Conservation (phyloP, 306 rosid species). For the Lathyrus sativus region DNA sequence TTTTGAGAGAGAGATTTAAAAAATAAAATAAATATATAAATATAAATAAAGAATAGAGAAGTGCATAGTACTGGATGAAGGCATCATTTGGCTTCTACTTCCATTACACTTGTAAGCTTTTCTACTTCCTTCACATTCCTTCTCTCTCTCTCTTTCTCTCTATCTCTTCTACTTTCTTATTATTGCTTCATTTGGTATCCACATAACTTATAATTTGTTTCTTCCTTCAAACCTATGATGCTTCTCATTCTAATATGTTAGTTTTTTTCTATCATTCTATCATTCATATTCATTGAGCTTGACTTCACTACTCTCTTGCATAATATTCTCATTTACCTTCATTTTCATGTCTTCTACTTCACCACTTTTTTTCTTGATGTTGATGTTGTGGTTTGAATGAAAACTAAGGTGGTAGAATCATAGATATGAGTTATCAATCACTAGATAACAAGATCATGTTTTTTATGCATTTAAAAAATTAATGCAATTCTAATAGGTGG, state of each 20-base stretch:
- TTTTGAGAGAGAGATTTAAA: background rate
- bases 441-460: background rate
- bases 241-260: slow-evolving; percentile 28
- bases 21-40: background rate
- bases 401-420: slow-evolving; percentile 35
- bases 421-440: background rate
- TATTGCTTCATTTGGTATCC: slow-evolving; percentile 45
- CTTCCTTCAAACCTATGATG: slow-evolving; percentile 36
- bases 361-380: slow-evolving; percentile 32
- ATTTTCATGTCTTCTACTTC: slow-evolving; percentile 25
- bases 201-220: slow-evolving; percentile 55
- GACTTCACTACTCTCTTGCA: slow-evolving; percentile 12
- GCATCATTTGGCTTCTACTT: slow-evolving; percentile 15
- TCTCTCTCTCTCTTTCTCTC: slow-evolving; percentile 8
- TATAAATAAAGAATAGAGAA: slow-evolving; percentile 2
- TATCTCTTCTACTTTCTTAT: slow-evolving; percentile 7
- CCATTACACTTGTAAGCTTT: slow-evolving; percentile 40
- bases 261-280: background rate
- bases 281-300: background rate
- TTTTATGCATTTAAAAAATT: background rate
- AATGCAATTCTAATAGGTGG: background rate
- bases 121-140: slow-evolving; percentile 5
- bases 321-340: slow-evolving; percentile 5
- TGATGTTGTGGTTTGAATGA: slow-evolving; percentile 26
- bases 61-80: slow-evolving; percentile 33